A percentile compares a stretch with the other conserved stretches of the same genome.
These are phyloP conservation scores for Boletus pseudopeckii DNA, from an alignment of 768 basidiomycete species.

Conservation along the genomic window DNA sequence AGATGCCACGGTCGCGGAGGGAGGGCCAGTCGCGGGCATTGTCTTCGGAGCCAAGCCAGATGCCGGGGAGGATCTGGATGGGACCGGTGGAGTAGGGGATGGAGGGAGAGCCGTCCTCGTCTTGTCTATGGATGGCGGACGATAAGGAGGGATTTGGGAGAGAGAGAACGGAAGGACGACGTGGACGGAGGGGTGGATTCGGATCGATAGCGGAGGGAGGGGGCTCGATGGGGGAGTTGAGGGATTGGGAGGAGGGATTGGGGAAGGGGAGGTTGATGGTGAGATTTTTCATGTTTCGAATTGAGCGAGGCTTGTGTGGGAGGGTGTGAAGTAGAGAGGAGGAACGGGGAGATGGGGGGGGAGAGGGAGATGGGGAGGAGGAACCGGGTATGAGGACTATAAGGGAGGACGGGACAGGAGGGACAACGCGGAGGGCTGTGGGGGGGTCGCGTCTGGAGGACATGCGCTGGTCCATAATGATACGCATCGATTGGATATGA, in stretches of 20 bases:
- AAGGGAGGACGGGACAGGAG: slow-evolving; percentile 39
- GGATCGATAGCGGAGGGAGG: slow-evolving; percentile 33
- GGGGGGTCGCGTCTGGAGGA: slow-evolving; percentile 23
- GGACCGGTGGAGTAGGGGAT: slow-evolving; percentile 80
- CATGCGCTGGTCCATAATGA: slow-evolving; percentile 29
- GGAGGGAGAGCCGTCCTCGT: slow-evolving; percentile 57
- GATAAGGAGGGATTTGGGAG: slow-evolving; percentile 53
- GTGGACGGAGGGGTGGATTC: slow-evolving; percentile 37
- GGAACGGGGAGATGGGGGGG: background rate
- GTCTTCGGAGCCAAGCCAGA: slow-evolving; percentile 92
- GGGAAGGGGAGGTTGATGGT: slow-evolving; percentile 66
- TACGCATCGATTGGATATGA: slow-evolving; percentile 24
- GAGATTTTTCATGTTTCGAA: slow-evolving; percentile 73
- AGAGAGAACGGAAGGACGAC: slow-evolving; percentile 71
- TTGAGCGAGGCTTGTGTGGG: slow-evolving; percentile 41
- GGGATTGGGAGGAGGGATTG: slow-evolving; percentile 54
- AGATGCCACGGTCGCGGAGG: slow-evolving; percentile 69
- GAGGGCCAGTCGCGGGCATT: slow-evolving; percentile 80
- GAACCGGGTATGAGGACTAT: slow-evolving; percentile 31
- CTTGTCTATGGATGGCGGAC: slow-evolving; percentile 57
- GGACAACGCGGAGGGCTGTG: slow-evolving; percentile 56
- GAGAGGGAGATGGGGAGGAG: background rate
- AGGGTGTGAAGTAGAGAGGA: slow-evolving; percentile 11
- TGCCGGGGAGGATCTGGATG: slow-evolving; percentile 75
- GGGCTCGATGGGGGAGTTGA: slow-evolving; percentile 34